A percentile compares a stretch with the other conserved stretches of the same genome.
phyloP scores from a whole-genome alignment of 176 grass and related monocot species.

The Hyparrhenia diplandra region DNA sequence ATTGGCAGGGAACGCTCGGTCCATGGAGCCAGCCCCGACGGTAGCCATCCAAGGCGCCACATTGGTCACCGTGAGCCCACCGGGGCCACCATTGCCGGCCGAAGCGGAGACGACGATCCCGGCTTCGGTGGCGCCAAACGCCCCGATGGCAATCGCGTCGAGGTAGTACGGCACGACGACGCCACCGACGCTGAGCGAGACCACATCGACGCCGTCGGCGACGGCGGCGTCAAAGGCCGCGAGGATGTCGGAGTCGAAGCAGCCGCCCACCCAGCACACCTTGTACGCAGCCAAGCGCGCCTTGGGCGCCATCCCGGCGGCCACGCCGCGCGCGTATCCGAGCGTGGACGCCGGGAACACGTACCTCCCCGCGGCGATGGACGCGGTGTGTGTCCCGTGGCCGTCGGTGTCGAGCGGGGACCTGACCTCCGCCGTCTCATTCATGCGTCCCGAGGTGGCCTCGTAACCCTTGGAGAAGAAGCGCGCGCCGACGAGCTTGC shows the following conservation, averaged over 20 bases:
- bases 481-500: conserved; percentile 78
- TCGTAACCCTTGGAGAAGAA: conserved; percentile 83
- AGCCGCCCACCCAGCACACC: conserved; percentile 78
- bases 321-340: conserved; percentile 80
- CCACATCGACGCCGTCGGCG: conserved; percentile 68
- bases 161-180: conserved; percentile 90
- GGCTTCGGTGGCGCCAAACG: conserved; percentile 76
- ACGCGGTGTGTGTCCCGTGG: conserved; percentile 85
- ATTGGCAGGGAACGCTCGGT: conserved; percentile 84
- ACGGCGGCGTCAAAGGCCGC: conserved; percentile 89
- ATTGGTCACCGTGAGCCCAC: conserved; percentile 83
- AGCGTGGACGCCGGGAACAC: conserved; percentile 94
- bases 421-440: conserved; percentile 71
- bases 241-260: conserved; percentile 98
- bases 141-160: conserved; percentile 85
- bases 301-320: conserved; percentile 95
- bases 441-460: conserved; percentile 81
- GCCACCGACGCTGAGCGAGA: conserved; percentile 87
- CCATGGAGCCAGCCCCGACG: conserved; percentile 91
- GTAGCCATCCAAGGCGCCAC: conserved; percentile 88
- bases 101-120: conserved; percentile 90
- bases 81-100: conserved; percentile 81
- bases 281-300: conserved; percentile 86
- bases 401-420: conserved; percentile 85
- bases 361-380: conserved; percentile 84